Percentiles rank a stretch among this genome's conserved stretches.
Conservation (phyloP, 306 rosid species). For the Arachis stenosperma region DNA sequence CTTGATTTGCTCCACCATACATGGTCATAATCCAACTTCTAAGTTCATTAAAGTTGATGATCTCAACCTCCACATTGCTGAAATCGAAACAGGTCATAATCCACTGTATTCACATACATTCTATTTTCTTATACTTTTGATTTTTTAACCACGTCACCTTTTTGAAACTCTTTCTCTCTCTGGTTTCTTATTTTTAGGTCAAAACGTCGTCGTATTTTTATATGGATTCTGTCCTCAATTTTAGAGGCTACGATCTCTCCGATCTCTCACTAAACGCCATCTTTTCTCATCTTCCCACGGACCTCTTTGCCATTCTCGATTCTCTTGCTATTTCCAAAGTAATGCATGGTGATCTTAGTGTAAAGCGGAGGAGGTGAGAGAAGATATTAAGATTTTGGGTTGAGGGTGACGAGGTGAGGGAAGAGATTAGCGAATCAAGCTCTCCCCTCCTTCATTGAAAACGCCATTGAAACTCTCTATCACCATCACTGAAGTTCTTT, state of each 20-base stretch:
- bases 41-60: slow-evolving; percentile 52
- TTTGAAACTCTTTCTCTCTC: too few species aligned
- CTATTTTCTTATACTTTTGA: not conserved
- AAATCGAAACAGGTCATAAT: slow-evolving; percentile 61
- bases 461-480: too few species aligned
- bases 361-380: too few species aligned
- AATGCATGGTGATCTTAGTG: too few species aligned
- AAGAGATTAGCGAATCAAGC: too few species aligned
- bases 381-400: too few species aligned
- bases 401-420: too few species aligned
- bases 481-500: too few species aligned
- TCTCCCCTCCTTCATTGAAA: too few species aligned
- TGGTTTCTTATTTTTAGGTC: slow-evolving; percentile 39
- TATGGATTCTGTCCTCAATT: slow-evolving; percentile 75
- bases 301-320: slow-evolving; percentile 62
- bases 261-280: slow-evolving; percentile 53
- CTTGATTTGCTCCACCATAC: not conserved
- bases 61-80: slow-evolving; percentile 70
- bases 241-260: slow-evolving; percentile 77
- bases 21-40: slow-evolving; percentile 59
- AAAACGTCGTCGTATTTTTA: slow-evolving; percentile 65
- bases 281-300: slow-evolving; percentile 42
- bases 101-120: not conserved
- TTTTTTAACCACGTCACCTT: too few species aligned
- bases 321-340: slow-evolving; percentile 56